A percentile compares a stretch with the other conserved stretches of the same genome.
These are phyloP conservation scores for Russula compacta DNA, from an alignment of 768 basidiomycete genomes.

Conservation along the genomic window DNA sequence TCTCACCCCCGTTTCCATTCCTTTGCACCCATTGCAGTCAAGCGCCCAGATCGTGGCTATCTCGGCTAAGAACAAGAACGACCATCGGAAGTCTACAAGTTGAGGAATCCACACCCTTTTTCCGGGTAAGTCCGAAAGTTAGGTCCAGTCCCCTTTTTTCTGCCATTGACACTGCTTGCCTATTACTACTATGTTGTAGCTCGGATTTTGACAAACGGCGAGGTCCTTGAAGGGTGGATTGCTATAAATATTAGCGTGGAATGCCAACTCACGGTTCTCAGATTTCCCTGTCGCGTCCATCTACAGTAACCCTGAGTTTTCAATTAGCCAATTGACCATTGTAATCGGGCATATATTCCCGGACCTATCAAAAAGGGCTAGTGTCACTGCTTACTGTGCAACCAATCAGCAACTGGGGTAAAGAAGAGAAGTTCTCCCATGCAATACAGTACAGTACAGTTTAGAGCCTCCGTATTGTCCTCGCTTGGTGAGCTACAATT, in stretches of 20 bases:
- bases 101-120: not conserved
- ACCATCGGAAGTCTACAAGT: not conserved
- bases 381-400: not conserved
- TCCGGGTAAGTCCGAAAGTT: not conserved
- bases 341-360: not conserved
- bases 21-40: not conserved
- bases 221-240: too few relatives aligned
- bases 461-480: not conserved
- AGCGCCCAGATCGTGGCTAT: not conserved
- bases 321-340: not conserved
- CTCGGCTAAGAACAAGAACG: not conserved
- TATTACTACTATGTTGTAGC: not conserved
- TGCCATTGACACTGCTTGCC: not conserved
- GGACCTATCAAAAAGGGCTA: not conserved
- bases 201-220: too few relatives aligned
- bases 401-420: not conserved
- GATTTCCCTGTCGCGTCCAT: not conserved
- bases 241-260: not conserved
- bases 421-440: not conserved
- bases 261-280: not conserved
- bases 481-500: not conserved
- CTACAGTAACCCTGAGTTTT: too few relatives aligned
- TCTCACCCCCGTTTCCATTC: not conserved
- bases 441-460: not conserved
- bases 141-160: not conserved